Evolutionary conservation across 2,329 filamentous ascomycete species (phyloP), one percentile per base, ranked within the genome.

Genomic region (Phoma sp.): DNA sequence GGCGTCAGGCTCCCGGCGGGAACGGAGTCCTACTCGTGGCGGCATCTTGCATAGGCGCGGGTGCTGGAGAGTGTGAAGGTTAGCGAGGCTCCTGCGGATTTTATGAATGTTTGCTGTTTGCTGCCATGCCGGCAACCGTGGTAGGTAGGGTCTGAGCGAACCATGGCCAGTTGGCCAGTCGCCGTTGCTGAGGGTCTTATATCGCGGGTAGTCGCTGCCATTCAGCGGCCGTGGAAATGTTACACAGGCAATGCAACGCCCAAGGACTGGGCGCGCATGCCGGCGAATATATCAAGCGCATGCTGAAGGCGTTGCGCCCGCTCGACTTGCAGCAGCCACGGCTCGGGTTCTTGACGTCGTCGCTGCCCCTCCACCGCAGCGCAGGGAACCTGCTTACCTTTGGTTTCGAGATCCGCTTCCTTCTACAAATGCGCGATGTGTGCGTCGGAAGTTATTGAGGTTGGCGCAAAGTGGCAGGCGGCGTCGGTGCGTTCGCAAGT

Each of bases 1-100:
- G 29, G 64, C 59, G 42, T 73, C 71, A 43, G 67, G 62, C 47
- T 72, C 67, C 49, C 67, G 60, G 58, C 69, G 69, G 54, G 62
- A 65, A 58, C 65, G 66, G 48, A 69, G 59, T 46, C 66, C 65
- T 32, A 60, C 47, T 56, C 68, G 69, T 51, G 67, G 64, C 56
- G 67, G 66, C 68, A 70, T 69, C 50, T 56, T 64, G 59, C 60
- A 61, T 66, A 50, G 47, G 53, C 49, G 57, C 54, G 53, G 34
- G 47, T 18, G 42, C 40, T 61, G 47, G 34, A 36, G 46, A 38
- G 38, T 28, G 39, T 15, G 40, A 38, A 34, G 18, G 55, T 66
- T 56, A 69, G 67, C 56, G 55, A 60, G 43, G 9, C 49, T 46
- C 45, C 32, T 42, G 56, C n/a, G 15, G 34, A 30, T 28, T 42